Evolutionary conservation across 2,329 filamentous ascomycete species (phyloP), one percentile per base, ranked within the genome.

Genomic region (Phyllosticta citrichinensis): DNA sequence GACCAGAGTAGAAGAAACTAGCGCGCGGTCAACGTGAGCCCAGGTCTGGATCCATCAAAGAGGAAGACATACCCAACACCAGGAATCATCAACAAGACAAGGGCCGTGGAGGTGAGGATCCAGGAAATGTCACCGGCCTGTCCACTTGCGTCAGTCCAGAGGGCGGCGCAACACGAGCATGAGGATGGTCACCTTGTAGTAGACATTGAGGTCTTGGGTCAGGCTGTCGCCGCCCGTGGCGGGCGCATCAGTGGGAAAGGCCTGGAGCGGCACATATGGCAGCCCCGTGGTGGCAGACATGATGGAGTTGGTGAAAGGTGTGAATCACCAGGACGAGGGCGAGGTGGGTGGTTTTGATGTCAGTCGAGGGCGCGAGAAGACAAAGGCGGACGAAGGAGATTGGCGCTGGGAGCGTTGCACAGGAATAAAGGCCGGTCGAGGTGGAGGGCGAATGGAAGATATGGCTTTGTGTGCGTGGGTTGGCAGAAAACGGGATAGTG

Each of bases 61-160:
- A 56, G 20, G 17, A 59, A 51, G 50, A 68, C 74, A 65, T 76
- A 84, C 81, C 83, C 91, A 70, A 96, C 91, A 62, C 91, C 91
- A 47, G 91, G 91, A 73, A 96, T 91, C 91, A 96, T 96, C 71
- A 96, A 85, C 67, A 96, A 80, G 62, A 96, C 91, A 56, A 96
- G 83, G 17, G 88, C 89, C 3, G 90, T 83, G 35, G 84, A 85
- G 58, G 85, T 84, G 68, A 91, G 79, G 70, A 96, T 83, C 87
- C 89, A 96, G 62, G 87, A 84, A 69, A 96, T 85, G 76, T 96
- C 85, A 70, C 91, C 91, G 62, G 86, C 82, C 87, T 93, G 66
- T 5, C 47, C 8, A 57, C 47, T 12, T n/a, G 3, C 11, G 55
- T 61, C 33, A 61, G 59, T 11, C 6, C 19, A 12, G 5, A 24